Base-by-base conservation (phyloP, 768 basidiomycete genomes). In the Lentinula detonsa region DNA sequence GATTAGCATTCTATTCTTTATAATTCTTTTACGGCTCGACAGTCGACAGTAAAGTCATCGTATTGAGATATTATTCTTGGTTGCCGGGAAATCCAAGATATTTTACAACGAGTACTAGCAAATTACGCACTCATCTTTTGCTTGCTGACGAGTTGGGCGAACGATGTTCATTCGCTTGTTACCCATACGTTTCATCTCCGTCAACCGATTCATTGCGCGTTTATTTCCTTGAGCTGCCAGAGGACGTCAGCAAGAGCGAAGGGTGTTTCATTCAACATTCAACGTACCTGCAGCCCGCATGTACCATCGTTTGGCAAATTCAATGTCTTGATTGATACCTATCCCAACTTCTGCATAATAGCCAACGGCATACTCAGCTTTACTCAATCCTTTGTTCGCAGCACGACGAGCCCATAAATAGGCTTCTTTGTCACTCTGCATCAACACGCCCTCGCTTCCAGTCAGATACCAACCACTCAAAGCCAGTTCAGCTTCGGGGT, bases 391-490 rank as follows among this genome's bases (percentile, higher is more conserved):
- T 74, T 97, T 98, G 73, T 98, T 97, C 23, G 95, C 97, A 16
- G 95, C 95, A 58, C 93, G 84, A 35, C 95, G 81, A 10, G 96
- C 97, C 97, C 97, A 99, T 43, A 99, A 74, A 73, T 97, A 99
- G n/a, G 97, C 97, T 72, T 99, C 97, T 2, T 90, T 91, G 72
- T 99, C 97, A 67, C 92, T 95, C 78, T 98, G 97, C 74, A 97
- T 97, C 68, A 99, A 75, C 1, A 98, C 93, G 2, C 92, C 92
- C 68, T 98, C 96, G 70, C 87, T 93, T 2, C 93, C 93, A 0
- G 96, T 98, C 63, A 99, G 76, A 76, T 98, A 99, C 97, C 97
- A 99, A 28, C 97, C 97, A 64, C 94, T 96, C 63, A 99, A 74
- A 16, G 96, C 95, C 57, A 99, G 81, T 75, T 98, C 97, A 2